Evolutionary conservation across 1,139 yeast genomes (phyloP), one percentile per base, ranked within the genome.

Genomic region (Scheffersomyces quercinus): DNA sequence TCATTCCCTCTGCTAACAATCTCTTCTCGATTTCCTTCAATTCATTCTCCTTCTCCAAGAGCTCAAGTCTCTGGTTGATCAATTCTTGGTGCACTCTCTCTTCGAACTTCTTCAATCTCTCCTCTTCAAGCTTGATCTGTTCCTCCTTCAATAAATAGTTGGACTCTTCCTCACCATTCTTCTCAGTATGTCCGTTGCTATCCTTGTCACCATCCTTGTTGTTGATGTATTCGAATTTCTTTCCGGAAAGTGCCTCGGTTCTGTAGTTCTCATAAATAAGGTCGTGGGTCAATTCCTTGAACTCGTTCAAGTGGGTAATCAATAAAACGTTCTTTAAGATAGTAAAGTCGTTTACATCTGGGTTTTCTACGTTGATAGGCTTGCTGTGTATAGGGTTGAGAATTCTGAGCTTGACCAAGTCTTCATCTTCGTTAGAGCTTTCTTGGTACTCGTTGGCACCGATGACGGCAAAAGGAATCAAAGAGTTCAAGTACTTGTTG

Each of bases 51-150:
- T 97, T 82, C 45, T 89, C 90, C 56, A 85, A 75, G 51, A 93
- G 77, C 64, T 89, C 96, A 57, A 85, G 83, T 54, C 95, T 79
- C 75, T 90, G 90, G 60, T 82, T 81, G 57, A 87, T 75, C 65
- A 93, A 77, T 63, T 91, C 98, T 59, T 86, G 87, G 64, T 89
- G 97, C 20, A 93, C 97, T 54, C 96, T 77, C 61, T 85, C 88
- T 65, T 86, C 95, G 59, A 85, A 86, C 42, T 87, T 88, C 59
- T 74, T 81, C 57, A 86, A 73, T 62, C 93, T 78, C 63, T 85
- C 93, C 65, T 86, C 93, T 62, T 86, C 95, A 45, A 85, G 70
- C 61, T 83, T 81, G 55, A 86, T 86, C 62, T 85, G 93, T 60
- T 85, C 93, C 63, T 86, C 95, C 66, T 87, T 85, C 40, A 82